Evolutionary conservation across 179 eudicot species (phyloP).

Genomic region (Silene vulgaris): DNA sequence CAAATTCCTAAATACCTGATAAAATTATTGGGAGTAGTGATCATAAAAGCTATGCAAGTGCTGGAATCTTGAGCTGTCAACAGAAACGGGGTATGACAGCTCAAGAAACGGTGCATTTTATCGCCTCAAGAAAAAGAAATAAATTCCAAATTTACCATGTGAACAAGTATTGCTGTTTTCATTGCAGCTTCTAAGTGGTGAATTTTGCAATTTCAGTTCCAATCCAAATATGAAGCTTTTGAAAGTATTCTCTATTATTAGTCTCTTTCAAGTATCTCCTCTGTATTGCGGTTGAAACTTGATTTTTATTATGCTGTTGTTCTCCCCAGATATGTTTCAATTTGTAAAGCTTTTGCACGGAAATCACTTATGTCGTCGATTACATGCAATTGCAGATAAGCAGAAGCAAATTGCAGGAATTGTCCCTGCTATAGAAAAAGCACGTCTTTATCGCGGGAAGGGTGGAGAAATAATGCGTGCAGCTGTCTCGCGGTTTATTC

Average conservation of each 20-base stretch:
- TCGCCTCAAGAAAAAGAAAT: background rate
- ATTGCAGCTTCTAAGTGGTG: background rate
- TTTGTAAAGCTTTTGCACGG: background rate
- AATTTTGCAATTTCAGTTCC: background rate
- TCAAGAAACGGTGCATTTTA: slow-evolving; percentile 1
- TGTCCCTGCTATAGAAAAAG: slow-evolving; percentile 95
- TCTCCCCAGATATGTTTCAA: background rate
- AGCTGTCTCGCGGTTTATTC: slow-evolving; percentile 86
- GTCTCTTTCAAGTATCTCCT: slow-evolving; percentile 7
- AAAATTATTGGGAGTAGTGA: background rate
- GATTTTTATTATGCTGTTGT: background rate
- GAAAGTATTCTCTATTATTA: background rate
- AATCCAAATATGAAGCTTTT: background rate
- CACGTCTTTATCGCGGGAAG: slow-evolving; percentile 95
- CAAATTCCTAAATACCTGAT: background rate
- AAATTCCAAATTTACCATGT: slow-evolving; percentile 3
- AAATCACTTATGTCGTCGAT: background rate
- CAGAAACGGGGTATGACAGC: no score
- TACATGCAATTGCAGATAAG: slow-evolving; percentile 48
- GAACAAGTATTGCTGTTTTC: background rate
- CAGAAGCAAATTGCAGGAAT: slow-evolving; percentile 75
- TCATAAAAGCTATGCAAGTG: background rate
- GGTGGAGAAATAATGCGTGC: slow-evolving; percentile 99
- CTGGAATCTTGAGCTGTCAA: background rate
- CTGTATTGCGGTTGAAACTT: background rate